phyloP scores from a whole-genome alignment of 768 basidiomycete genomes.

The Lactarius trivialis region DNA sequence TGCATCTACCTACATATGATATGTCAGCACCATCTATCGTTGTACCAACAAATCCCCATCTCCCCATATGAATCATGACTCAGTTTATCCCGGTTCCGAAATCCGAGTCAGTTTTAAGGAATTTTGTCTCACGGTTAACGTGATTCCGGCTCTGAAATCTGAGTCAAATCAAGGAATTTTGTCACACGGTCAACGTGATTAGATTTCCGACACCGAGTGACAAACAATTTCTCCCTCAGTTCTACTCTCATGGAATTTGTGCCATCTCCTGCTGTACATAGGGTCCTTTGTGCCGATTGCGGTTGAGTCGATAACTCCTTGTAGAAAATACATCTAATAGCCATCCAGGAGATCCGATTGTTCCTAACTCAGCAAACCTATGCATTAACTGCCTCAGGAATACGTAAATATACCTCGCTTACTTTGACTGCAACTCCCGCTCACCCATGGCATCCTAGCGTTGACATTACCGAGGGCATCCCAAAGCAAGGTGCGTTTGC shows the following conservation, averaged over 20 bases:
- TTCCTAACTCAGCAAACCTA: conserved; percentile 87
- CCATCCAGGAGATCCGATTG: conserved; percentile 67
- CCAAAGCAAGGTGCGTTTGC: conserved; percentile 76
- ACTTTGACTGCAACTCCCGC: neutral
- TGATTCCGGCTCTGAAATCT: conserved; percentile 4
- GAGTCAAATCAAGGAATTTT: neutral
- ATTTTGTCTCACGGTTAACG: conserved; percentile 6
- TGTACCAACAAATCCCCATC: neutral
- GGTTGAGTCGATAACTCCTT: conserved; percentile 38
- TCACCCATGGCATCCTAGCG: conserved; percentile 35
- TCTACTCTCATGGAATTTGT: conserved; percentile 65
- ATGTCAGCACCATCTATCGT: neutral
- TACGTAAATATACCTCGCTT: conserved; percentile 44
- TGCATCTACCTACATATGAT: neutral
- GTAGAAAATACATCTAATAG: neutral
- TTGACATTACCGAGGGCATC: conserved; percentile 98
- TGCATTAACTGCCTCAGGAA: conserved; percentile 87
- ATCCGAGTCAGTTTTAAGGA: neutral
- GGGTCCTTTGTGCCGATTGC: conserved; percentile 86
- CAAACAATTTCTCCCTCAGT: conserved; percentile 6
- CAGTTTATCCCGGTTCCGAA: conserved; percentile 3
- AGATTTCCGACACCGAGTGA: neutral
- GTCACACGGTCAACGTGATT: conserved; percentile 9
- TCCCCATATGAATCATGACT: conserved; percentile 5
- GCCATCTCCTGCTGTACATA: conserved; percentile 66